Base-by-base conservation (phyloP, 2,329 filamentous ascomycete genomes). In the Microsporum ferrugineum region DNA sequence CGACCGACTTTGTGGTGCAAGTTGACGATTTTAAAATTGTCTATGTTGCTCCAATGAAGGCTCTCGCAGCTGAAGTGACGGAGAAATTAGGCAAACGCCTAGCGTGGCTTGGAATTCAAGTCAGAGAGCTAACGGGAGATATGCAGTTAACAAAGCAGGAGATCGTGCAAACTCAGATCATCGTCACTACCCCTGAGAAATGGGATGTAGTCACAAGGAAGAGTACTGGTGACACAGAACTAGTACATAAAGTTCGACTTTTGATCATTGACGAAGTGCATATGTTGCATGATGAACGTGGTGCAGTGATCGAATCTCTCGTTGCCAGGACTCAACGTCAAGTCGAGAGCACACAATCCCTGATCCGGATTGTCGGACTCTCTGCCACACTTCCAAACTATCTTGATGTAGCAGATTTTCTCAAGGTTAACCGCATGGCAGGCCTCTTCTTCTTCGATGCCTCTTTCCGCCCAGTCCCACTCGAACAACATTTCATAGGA, bases 181-280 rank as follows among this genome's bases (percentile, higher is more conserved):
- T 99, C 63, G 94, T 99, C 57, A 99, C 95, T 0, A 99, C 94
- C 0, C 94, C 94, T 39, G 94, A 99, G 76, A 99, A 99, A 75
- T 99, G 95, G 95, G 94, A 99, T 72, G 94, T 99, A 0, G 89
- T 99, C 3, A 99, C 94, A 2, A 83, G 94, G 63, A 99, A 97
- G 75, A 95, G 92, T 61, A 97, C 91, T 0, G 94, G 95, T 14
- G 94, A 99, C 71, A 97, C 94, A 0, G 94, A 97, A 71, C 82
- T 99, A 2, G 95, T 99, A 12, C 94, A 99, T 69, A 99, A 99
- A 72, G 94, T 99, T 29, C 85, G 92, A 8, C 80, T 99, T 1
- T 82, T 99, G 63, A 97, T 99, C 69, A 97, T 99, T 64, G 94
- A 99, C 73, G 94, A 99, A 76, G 94, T 99, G 0, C 94, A 99